These are phyloP conservation scores for Tolypocladium guangdongense DNA, from an alignment of 2,329 filamentous ascomycete species.

Conservation along the genomic window DNA sequence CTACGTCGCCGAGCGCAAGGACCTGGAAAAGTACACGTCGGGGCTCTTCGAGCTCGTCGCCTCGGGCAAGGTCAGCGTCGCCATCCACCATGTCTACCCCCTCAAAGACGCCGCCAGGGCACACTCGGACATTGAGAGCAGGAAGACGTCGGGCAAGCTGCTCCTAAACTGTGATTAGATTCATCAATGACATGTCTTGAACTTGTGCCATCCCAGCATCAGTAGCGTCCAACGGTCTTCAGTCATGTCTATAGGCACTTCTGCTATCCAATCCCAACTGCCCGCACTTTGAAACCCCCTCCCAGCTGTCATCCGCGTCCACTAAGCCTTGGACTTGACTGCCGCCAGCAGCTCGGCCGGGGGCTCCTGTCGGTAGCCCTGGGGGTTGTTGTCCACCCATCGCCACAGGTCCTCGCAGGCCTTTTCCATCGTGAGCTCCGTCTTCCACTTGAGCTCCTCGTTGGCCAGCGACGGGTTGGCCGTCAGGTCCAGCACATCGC, in stretches of 20 bases:
- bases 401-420: slow-evolving; percentile 91
- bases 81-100: slow-evolving; percentile 67
- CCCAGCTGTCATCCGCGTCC: not conserved
- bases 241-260: not conserved
- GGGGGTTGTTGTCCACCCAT: slow-evolving; percentile 95
- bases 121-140: slow-evolving; percentile 67
- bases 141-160: slow-evolving; percentile 77
- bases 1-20: slow-evolving; percentile 59
- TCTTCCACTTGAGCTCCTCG: slow-evolving; percentile 84
- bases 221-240: not conserved
- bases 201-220: not conserved
- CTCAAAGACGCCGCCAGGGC: slow-evolving; percentile 62
- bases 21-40: slow-evolving; percentile 56
- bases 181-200: not conserved
- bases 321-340: slow-evolving; percentile 30
- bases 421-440: slow-evolving; percentile 79
- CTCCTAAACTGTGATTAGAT: slow-evolving; percentile 52
- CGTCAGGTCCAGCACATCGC: slow-evolving; percentile 90
- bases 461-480: slow-evolving; percentile 84
- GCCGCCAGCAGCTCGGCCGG: slow-evolving; percentile 67
- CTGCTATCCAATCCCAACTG: not conserved
- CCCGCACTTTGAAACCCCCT: not conserved
- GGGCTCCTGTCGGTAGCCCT: slow-evolving; percentile 88
- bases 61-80: slow-evolving; percentile 58
- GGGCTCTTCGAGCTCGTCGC: slow-evolving; percentile 66